Evolutionary conservation across 2,329 filamentous ascomycete species (phyloP).

Genomic region (Hirsutella rhossiliensis): DNA sequence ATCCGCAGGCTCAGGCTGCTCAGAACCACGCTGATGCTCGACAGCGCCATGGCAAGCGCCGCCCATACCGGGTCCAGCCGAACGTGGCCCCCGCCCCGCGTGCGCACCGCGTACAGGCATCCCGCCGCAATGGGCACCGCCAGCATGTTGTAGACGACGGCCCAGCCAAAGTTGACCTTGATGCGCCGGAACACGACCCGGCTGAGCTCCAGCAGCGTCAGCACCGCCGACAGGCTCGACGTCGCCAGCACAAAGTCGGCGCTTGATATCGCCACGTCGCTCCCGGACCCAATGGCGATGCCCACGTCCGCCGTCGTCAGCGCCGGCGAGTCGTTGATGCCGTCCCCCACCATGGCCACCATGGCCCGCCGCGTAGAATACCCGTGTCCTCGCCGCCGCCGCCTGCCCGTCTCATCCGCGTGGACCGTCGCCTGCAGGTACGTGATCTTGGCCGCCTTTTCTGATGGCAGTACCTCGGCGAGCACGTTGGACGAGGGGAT

Average conservation of each 20-base stretch:
- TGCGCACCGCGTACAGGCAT: constrained; percentile 51
- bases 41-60: constrained; percentile 81
- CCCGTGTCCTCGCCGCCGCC: constrained; percentile 5
- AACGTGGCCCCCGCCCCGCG: constrained; percentile 39
- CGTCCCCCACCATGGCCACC: constrained; percentile 80
- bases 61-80: constrained; percentile 74
- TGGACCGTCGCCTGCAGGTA: constrained; percentile 44
- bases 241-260: constrained; percentile 75
- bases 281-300: constrained; percentile 73
- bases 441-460: constrained; percentile 65
- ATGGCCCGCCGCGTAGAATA: constrained; percentile 28
- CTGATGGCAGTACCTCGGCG: constrained; percentile 72
- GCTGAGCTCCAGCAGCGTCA: constrained; percentile 63
- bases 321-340: constrained; percentile 80
- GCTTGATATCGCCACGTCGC: constrained; percentile 70
- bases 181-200: constrained; percentile 64
- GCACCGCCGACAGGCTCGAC: constrained; percentile 55
- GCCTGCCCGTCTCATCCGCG: constrained; percentile 9
- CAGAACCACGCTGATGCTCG: constrained; percentile 76
- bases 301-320: constrained; percentile 71
- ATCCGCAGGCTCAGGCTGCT: constrained; percentile 65
- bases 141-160: constrained; percentile 66
- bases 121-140: constrained; percentile 75
- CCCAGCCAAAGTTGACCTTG: constrained; percentile 79
- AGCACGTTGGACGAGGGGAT: constrained; percentile 67